These are phyloP conservation scores for Calonectria montana DNA, from an alignment of 2,329 filamentous ascomycete genomes.

Conservation along the genomic window DNA sequence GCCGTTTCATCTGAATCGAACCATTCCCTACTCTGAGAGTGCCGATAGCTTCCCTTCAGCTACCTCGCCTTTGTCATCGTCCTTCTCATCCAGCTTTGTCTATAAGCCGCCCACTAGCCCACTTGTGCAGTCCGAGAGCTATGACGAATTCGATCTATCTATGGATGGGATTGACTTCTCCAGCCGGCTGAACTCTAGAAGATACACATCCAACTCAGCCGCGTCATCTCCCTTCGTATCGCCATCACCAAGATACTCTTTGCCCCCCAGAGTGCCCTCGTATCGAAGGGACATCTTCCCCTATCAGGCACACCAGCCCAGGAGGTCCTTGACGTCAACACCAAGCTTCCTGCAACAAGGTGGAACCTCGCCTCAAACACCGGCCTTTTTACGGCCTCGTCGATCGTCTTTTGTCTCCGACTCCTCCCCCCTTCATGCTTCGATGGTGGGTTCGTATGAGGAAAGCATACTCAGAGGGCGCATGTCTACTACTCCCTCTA, in stretches of 20 bases:
- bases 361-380: conserved; percentile 61
- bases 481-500: conserved; percentile 97
- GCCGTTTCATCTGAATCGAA: conserved; percentile 57
- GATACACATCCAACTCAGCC: conserved; percentile 79
- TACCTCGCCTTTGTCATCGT: conserved; percentile 75
- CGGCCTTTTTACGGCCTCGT: conserved; percentile 65
- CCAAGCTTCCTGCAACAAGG: conserved; percentile 50
- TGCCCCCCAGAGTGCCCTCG: conserved; percentile 43
- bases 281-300: conserved; percentile 71
- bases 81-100: conserved; percentile 81
- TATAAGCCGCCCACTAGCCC: conserved; percentile 93
- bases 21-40: conserved; percentile 45
- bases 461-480: conserved; percentile 94
- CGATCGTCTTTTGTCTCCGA: conserved; percentile 80
- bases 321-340: conserved; percentile 77
- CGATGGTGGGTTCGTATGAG: conserved; percentile 98
- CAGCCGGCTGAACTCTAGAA: conserved; percentile 58
- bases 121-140: conserved; percentile 88
- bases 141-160: conserved; percentile 75
- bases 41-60: conserved; percentile 55
- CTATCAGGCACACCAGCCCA: conserved; percentile 83
- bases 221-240: conserved; percentile 57
- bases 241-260: conserved; percentile 49
- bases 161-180: conserved; percentile 64
- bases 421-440: conserved; percentile 82